Percentiles rank a stretch among this genome's conserved stretches.
These are phyloP conservation scores for Coemansia sp. DNA, from an alignment of 192 early-diverging fungal genomes.

Conservation along the genomic window DNA sequence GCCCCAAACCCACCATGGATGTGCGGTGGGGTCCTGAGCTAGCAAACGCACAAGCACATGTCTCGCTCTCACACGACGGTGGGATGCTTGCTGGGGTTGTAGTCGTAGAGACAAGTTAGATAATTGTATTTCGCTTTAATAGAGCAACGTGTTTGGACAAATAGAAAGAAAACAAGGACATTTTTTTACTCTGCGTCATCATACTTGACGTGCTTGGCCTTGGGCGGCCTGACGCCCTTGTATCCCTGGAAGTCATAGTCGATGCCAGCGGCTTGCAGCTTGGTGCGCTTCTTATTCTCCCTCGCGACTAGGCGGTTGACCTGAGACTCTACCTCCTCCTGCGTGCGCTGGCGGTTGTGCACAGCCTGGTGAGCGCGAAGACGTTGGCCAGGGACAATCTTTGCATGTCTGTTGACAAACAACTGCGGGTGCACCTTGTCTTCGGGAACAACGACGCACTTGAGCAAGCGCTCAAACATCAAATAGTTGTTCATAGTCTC, in stretches of 20 bases:
- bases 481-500: conserved; percentile 98
- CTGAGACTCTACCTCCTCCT: conserved; percentile 51
- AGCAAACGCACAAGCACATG: conserved; percentile 10
- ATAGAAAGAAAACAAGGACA: not conserved
- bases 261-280: conserved; percentile 72
- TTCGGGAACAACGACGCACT: conserved; percentile 74
- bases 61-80: conserved; percentile 46
- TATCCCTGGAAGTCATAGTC: conserved; percentile 92
- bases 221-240: conserved; percentile 34
- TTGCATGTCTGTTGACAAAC: conserved; percentile 70
- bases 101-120: conserved; percentile 21
- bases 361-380: conserved; percentile 53
- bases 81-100: conserved; percentile 32
- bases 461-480: conserved; percentile 76
- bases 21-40: conserved; percentile 25
- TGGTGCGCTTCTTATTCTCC: conserved; percentile 67
- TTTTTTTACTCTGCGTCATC: not conserved
- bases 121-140: not conserved
- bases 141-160: not conserved
- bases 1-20: conserved; percentile 21
- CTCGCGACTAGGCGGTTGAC: conserved; percentile 58
- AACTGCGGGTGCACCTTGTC: conserved; percentile 75
- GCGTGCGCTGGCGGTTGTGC: conserved; percentile 68
- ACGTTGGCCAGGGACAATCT: conserved; percentile 4
- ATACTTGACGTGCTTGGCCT: conserved; percentile 54